Evolutionary conservation across 163 green algal species (phyloP), one percentile per base, ranked within the genome.

Genomic region (Scenedesmus sp.): DNA sequence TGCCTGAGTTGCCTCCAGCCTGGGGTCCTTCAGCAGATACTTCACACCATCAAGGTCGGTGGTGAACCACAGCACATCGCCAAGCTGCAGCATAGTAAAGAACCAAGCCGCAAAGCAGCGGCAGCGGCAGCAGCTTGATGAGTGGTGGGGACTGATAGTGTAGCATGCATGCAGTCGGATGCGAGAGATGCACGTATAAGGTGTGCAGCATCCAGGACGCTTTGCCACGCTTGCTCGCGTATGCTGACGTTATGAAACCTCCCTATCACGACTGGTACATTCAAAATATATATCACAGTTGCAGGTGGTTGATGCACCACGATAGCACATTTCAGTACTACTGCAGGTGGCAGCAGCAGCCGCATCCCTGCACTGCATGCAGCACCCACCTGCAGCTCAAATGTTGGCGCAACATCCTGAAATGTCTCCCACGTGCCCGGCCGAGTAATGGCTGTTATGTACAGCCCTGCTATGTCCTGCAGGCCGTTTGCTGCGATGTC

Each of bases 401-500:
- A 26, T 26, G 26, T 26, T 26, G 26, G 26, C 26, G 26, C 26
- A 26, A 26, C 26, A 26, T 26, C 26, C 26, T 26, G 18, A n/a
- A 82, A 82, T 6, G 73, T 34, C 73, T 82, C 73, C 12, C 15
- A 15, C 15, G 73, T 82, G 73, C 15, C 73, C 6, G 15, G 73
- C 16, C 73, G 73, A 20, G 73, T 82, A 20, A 82, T 82, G 73
- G 26, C 26, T 26, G 26, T 26, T 26, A 26, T 26, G 26, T 26
- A 26, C 46, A 88, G 83, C 6, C 55, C 83, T 20, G 20, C 16
- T 26, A 16, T 64, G 82, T 23, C 83, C 57, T 88, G 18, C 83
- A 88, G 54, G 59, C 83, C 83, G 59, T 88, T 88, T 15, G 83
- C 16, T 55, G 83, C 57, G 23, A 88, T 74, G 59, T 88, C 83